Percentiles rank a stretch among this genome's conserved stretches.
phyloP scores from a whole-genome alignment of 2,329 filamentous ascomycete species.

The Talaromyces sp. region DNA sequence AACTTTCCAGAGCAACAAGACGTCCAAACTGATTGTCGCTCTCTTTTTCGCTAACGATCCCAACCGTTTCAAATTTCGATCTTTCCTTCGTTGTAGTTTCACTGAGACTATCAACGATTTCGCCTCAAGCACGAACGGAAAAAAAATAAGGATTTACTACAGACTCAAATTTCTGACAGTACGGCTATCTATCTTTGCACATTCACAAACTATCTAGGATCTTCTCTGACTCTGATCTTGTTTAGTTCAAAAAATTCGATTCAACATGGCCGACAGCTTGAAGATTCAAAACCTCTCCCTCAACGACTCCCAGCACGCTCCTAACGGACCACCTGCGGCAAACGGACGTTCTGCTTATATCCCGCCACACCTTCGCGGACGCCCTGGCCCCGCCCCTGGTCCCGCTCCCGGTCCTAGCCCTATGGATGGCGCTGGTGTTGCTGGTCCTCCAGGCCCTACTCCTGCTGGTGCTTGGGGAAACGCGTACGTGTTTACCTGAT shows the following conservation, averaged over 20 bases:
- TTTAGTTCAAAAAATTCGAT: neutral
- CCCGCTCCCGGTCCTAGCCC: constrained; percentile 1
- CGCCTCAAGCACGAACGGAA: neutral
- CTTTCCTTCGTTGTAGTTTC: constrained; percentile 7
- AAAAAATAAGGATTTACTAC: neutral
- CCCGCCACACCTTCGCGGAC: constrained; percentile 60
- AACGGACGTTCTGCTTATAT: constrained; percentile 61
- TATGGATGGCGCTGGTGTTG: constrained; percentile 7
- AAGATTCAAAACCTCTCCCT: constrained; percentile 46
- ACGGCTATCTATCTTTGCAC: neutral
- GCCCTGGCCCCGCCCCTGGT: constrained; percentile 23
- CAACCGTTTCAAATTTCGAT: neutral
- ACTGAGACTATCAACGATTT: constrained; percentile 7
- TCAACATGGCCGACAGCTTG: constrained; percentile 39
- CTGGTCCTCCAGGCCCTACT: constrained; percentile 24
- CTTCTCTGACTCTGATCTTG: neutral
- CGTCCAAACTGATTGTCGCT: constrained; percentile 22
- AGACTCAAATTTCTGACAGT: neutral
- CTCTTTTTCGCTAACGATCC: constrained; percentile 17
- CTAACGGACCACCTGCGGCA: constrained; percentile 27
- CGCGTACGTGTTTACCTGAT: constrained; percentile 20
- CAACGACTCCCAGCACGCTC: constrained; percentile 61
- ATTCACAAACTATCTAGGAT: neutral
- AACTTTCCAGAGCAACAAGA: constrained; percentile 6
- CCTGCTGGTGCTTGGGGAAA: constrained; percentile 36